Evolutionary conservation across 148 eudicot genomes (phyloP).

Genomic region (Bassia scoparia): DNA sequence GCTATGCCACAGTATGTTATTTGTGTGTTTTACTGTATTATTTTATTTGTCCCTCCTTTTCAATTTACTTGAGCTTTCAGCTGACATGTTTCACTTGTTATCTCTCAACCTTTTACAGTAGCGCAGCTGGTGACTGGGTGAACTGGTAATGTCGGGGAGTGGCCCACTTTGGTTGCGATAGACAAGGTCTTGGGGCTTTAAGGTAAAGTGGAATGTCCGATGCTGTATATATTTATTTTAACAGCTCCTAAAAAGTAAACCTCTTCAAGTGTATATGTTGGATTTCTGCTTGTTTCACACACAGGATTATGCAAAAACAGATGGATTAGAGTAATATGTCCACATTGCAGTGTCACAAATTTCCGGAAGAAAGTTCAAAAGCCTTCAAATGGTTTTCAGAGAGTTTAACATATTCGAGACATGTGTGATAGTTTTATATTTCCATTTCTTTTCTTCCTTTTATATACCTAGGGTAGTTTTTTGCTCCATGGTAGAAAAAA

Average conservation of each 20-base stretch:
- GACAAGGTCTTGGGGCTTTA: constrained; percentile 92
- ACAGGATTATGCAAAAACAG: constrained; percentile 99
- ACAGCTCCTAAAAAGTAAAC: not conserved
- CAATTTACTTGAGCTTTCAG: too few species aligned
- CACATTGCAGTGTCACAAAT: constrained; percentile 85
- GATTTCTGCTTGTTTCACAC: not conserved
- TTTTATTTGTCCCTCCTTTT: too few species aligned
- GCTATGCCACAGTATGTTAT: constrained; percentile 80
- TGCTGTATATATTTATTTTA: not conserved
- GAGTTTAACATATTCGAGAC: constrained; percentile 30
- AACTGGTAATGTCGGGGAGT: constrained; percentile 94
- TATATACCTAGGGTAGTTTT: constrained; percentile 19
- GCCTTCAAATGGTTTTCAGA: constrained; percentile 66
- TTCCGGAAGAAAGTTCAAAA: constrained; percentile 75
- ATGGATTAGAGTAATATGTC: constrained; percentile 98
- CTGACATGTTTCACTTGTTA: not conserved
- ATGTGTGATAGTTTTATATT: constrained; percentile 27
- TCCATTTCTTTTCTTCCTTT: constrained; percentile 14
- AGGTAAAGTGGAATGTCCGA: constrained; percentile 42
- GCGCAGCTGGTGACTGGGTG: constrained; percentile 97
- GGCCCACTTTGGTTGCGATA: constrained; percentile 97
- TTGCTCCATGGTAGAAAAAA: constrained; percentile 20
- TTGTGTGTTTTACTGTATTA: too few species aligned
- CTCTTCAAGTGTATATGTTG: not conserved
- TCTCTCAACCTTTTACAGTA: constrained; percentile 47